Evolutionary conservation across 805 yeast species (phyloP).

Genomic region (Sugiyamaella floridensis): DNA sequence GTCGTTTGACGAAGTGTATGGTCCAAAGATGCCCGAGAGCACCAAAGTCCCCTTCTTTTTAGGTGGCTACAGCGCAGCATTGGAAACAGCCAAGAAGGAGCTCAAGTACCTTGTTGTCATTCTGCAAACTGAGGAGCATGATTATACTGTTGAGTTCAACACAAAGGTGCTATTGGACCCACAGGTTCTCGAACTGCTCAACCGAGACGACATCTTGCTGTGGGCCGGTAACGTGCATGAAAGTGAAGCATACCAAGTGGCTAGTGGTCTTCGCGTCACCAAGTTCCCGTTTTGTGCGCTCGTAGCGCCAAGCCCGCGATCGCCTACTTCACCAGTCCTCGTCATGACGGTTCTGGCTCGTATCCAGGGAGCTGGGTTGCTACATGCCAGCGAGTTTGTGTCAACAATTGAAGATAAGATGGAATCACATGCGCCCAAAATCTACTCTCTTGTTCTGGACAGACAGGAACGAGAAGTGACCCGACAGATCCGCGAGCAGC

Average conservation of each 20-base stretch:
- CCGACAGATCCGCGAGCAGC: slow-evolving; percentile 59
- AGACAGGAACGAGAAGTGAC: slow-evolving; percentile 49
- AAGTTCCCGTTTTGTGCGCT: slow-evolving; percentile 79
- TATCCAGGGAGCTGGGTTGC: slow-evolving; percentile 47
- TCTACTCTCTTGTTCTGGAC: slow-evolving; percentile 56
- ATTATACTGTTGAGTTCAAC: slow-evolving; percentile 49
- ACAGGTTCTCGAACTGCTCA: slow-evolving; percentile 40
- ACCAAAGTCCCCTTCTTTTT: slow-evolving; percentile 41
- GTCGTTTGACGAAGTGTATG: slow-evolving; percentile 44
- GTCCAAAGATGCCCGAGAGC: slow-evolving; percentile 5
- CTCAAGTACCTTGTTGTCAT: slow-evolving; percentile 69
- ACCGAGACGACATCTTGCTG: slow-evolving; percentile 47
- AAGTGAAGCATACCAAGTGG: slow-evolving; percentile 77
- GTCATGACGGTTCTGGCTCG: slow-evolving; percentile 55
- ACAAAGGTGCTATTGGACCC: slow-evolving; percentile 45
- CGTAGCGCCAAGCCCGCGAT: slow-evolving; percentile 54
- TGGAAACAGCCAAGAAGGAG: slow-evolving; percentile 60
- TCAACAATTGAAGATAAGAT: slow-evolving; percentile 41
- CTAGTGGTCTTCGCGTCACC: slow-evolving; percentile 63
- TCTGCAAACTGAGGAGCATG: slow-evolving; percentile 66
- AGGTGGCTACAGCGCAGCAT: slow-evolving; percentile 76
- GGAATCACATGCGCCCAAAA: slow-evolving; percentile 49
- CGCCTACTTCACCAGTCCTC: slow-evolving; percentile 35
- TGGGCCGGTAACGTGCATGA: slow-evolving; percentile 89
- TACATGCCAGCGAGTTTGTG: slow-evolving; percentile 34